These are phyloP conservation scores for Hypholoma fasciculare DNA, from an alignment of 768 basidiomycete genomes.

Conservation along the genomic window DNA sequence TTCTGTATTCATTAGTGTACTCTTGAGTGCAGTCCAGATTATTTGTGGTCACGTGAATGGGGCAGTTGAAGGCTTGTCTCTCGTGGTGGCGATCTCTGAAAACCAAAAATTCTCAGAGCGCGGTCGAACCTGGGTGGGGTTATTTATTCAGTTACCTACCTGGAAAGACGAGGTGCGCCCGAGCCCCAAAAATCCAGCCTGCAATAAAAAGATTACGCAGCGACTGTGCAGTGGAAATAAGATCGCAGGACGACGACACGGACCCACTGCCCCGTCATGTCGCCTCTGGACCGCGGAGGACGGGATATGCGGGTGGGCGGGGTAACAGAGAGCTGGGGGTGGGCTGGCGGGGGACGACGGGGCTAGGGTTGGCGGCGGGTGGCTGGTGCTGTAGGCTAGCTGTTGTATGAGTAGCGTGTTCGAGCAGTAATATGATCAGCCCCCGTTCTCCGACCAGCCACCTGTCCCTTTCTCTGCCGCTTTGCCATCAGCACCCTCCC, in stretches of 20 bases:
- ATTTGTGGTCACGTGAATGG: conserved; percentile 11
- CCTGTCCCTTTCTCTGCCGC: conserved; percentile 63
- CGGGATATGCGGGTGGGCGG: not conserved
- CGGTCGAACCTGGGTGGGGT: conserved; percentile 10
- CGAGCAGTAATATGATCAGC: conserved; percentile 28
- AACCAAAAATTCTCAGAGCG: conserved; percentile 18
- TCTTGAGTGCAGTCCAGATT: not conserved
- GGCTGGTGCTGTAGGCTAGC: not conserved
- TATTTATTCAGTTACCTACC: not conserved
- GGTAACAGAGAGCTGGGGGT: not conserved
- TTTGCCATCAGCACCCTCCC: conserved; percentile 48
- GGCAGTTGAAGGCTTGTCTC: conserved; percentile 6
- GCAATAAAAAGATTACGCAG: not conserved
- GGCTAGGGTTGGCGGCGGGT: conserved; percentile 5
- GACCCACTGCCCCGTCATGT: not conserved
- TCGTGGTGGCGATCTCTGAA: conserved; percentile 10
- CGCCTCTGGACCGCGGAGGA: not conserved
- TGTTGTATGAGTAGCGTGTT: conserved; percentile 15
- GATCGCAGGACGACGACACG: conserved; percentile 1
- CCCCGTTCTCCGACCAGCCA: conserved; percentile 59
- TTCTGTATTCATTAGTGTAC: too few species aligned
- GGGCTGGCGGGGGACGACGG: conserved; percentile 11
- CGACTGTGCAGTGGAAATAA: conserved; percentile 6
- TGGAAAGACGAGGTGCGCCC: not conserved
- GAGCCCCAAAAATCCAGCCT: not conserved